Base-by-base conservation (phyloP, 2,329 filamentous ascomycete genomes). In the Esteya vermicola region DNA sequence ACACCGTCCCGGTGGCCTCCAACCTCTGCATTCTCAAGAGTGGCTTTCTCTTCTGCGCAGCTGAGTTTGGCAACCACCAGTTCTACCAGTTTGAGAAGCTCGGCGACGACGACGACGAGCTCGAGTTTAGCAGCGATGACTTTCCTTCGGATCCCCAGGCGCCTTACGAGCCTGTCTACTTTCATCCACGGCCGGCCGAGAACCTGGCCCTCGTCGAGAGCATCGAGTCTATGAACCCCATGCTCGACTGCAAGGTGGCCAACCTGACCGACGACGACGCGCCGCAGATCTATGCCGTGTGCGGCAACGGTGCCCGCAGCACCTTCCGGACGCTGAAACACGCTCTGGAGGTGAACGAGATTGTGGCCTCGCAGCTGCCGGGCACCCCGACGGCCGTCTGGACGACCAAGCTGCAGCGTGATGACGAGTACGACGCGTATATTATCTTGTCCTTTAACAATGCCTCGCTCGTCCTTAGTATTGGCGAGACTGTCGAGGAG, bases 1-100 rank as follows among this genome's bases (percentile, higher is more conserved):
- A 98, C 52, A 98, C 91, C 0, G 82, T 95, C 4, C 89, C 93
- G 0, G 69, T 93, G 28, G 85, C 88, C 1, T 79, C 83, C 0
- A 93, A 75, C 54, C 71, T 99, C 33, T 85, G 86, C 56, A 94
- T 98, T 49, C 61, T 98, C 49, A 94, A 94, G 62, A 94, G 86
- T 48, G 93, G 91, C 22, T 98, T 94, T 54, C 70, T 98, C 10
- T 98, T 91, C 53, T 81, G 89, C 39, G 85, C 86, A 8, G 85
- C 84, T 52, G 89, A 98, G 58, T 86, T 82, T 47, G 91, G 93
- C 23, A 91, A 95, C 55, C 84, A 93, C 55, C 78, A 86, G 44
- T 86, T 98, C 50, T 98, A 96, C 58, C 89, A 96, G 56, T 93
- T 99, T 46, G 86, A 95, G 57, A 93, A 94, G 53, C 75, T 99